Evolutionary conservation across 768 basidiomycete genomes (phyloP), one percentile per base, ranked within the genome.

Genomic region (Boletus pseudopeckii): DNA sequence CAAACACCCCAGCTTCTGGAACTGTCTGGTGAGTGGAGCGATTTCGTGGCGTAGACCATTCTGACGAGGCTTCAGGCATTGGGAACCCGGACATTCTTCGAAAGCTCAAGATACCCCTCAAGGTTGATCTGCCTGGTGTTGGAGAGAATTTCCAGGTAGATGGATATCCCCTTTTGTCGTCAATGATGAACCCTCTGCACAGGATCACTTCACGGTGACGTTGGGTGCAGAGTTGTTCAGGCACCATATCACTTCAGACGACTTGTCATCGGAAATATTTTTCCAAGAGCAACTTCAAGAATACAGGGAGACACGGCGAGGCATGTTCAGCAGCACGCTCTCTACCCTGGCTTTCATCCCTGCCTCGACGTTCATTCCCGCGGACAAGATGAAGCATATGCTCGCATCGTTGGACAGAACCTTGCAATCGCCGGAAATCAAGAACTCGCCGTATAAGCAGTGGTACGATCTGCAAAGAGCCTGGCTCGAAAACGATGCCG

Each of bases 1-100:
- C 61, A 62, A 36, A 73, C 72, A 2, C 71, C 74, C 4, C 71
- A 73, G 54, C 52, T 74, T 17, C 56, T 74, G n/a, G 71, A 71
- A 39, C 56, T 72, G 14, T 72, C 67, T 36, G 67, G 66, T 60
- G 20, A 1, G 53, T 33, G 15, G 28, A 20, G 11, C 6, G 9
- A 18, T 32, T 22, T n/a, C 7, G 14, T 24, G 13, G 11, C 28
- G 15, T n/a, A 17, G 11, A 36, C 28, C 18, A 7, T 15, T 49
- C 40, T 59, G 11, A 52, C 3, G 5, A 32, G 9, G 7, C 17
- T 7, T 11, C 26, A 59, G 61, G 61, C 17, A 49, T 63, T 7
- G 54, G 61, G 26, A 56, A 54, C 37, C 51, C 54, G 1, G 38
- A 39, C 20, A 46, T 61, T 36, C 41, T 57, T 45, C 49, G 43